phyloP scores from a whole-genome alignment of 2,329 filamentous ascomycete species.

The Colletotrichum tropicale region DNA sequence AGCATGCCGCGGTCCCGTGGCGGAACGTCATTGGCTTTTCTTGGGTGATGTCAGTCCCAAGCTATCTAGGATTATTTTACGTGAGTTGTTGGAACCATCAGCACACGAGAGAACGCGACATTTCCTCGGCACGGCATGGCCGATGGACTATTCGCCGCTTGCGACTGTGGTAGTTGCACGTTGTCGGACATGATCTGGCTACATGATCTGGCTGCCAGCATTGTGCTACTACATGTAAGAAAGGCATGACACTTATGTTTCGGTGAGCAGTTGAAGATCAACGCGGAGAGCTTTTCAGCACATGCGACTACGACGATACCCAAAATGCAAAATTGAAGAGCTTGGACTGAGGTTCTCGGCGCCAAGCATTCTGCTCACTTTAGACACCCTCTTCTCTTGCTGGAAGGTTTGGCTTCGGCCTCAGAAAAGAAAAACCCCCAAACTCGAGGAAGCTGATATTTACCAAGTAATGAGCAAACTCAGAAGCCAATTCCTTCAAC shows the following conservation, averaged over 20 bases:
- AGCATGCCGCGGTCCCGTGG: background rate
- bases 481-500: fast-evolving
- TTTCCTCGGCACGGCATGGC: background rate
- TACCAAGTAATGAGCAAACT: background rate
- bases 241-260: background rate
- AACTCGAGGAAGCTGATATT: background rate
- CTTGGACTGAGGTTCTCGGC: too few species aligned
- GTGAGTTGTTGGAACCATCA: background rate
- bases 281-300: fast-evolving
- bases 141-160: background rate
- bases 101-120: background rate
- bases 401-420: too few species aligned
- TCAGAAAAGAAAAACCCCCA: background rate
- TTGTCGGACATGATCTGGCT: background rate
- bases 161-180: background rate
- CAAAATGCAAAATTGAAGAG: background rate
- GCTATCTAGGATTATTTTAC: background rate
- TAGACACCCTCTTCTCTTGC: too few species aligned
- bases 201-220: background rate
- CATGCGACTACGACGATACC: background rate
- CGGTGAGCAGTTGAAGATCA: background rate
- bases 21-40: background rate
- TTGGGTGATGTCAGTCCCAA: background rate
- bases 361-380: too few species aligned
- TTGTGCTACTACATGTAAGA: background rate